Evolutionary conservation across 208 protist species (phyloP).

Genomic region (Tetramitus jugosus): DNA sequence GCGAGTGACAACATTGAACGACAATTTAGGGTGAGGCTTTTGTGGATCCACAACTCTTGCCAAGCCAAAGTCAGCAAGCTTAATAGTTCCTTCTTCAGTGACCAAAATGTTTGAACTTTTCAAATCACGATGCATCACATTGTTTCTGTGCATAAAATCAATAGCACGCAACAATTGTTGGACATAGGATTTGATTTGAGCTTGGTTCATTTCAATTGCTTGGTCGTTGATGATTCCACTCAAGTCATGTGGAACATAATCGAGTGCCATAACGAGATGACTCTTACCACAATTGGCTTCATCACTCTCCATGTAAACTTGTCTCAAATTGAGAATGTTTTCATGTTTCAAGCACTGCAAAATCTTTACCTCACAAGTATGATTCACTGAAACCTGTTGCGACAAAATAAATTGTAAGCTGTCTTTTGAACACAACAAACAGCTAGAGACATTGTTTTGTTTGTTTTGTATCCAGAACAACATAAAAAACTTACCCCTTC

Average conservation of each 20-base stretch:
- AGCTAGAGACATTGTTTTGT: no score
- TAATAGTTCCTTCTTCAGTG: neutral
- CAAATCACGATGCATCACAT: neutral
- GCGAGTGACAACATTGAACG: constrained; percentile 35
- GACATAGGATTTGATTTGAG: neutral
- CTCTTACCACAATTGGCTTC: neutral
- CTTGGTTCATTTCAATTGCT: neutral
- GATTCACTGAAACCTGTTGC: no score
- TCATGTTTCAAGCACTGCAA: neutral
- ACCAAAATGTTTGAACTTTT: constrained; percentile 16
- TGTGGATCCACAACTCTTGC: constrained; percentile 42
- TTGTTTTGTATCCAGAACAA: no score
- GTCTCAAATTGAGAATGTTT: neutral
- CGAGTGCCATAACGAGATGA: neutral
- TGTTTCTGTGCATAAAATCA: neutral
- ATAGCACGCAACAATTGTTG: neutral
- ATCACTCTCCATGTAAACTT: neutral
- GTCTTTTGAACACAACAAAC: no score
- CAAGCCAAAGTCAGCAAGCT: constrained; percentile 76
- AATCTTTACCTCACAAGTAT: no score
- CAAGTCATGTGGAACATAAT: constrained; percentile 24
- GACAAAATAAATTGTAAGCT: no score
- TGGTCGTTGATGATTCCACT: neutral
- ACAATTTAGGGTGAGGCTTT: constrained; percentile 24
- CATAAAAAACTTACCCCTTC: constrained; percentile 11